These are phyloP conservation scores for Ascomycota sp. DNA, from an alignment of 2,329 filamentous ascomycete species.

Conservation along the genomic window DNA sequence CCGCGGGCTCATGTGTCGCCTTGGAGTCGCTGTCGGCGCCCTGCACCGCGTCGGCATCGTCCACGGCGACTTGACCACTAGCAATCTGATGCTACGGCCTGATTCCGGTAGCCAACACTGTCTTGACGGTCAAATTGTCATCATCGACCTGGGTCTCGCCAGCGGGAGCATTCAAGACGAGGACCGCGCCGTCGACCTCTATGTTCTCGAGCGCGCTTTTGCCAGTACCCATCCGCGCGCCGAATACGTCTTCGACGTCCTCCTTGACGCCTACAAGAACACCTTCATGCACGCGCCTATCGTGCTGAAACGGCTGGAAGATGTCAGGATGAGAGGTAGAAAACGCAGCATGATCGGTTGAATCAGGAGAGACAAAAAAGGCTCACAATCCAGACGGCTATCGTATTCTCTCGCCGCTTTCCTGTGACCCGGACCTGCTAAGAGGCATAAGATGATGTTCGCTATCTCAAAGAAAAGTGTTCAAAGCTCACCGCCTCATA, in stretches of 20 bases:
- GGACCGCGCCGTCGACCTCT: conserved; percentile 86
- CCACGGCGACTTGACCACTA: conserved; percentile 91
- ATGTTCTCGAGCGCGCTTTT: conserved; percentile 88
- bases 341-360: conserved; percentile 95
- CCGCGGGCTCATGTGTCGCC: conserved; percentile 42
- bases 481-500: background rate
- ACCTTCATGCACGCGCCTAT: conserved; percentile 55
- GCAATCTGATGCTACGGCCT: conserved; percentile 68
- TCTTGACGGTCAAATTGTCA: conserved; percentile 54
- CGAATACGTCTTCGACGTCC: conserved; percentile 51
- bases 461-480: background rate
- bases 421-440: background rate
- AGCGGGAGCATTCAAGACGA: conserved; percentile 67
- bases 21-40: conserved; percentile 50
- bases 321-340: conserved; percentile 79
- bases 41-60: conserved; percentile 75
- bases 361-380: no score
- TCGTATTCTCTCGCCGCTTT: background rate
- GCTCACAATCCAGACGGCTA: conserved; percentile 1
- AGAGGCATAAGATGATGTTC: background rate
- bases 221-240: conserved; percentile 82
- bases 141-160: conserved; percentile 90
- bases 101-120: conserved; percentile 5
- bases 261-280: conserved; percentile 54
- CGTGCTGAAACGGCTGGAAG: conserved; percentile 68